A percentile compares a stretch with the other conserved stretches of the same genome.
These are phyloP conservation scores for Anthostomella pinea DNA, from an alignment of 2,329 filamentous ascomycete species.

Conservation along the genomic window DNA sequence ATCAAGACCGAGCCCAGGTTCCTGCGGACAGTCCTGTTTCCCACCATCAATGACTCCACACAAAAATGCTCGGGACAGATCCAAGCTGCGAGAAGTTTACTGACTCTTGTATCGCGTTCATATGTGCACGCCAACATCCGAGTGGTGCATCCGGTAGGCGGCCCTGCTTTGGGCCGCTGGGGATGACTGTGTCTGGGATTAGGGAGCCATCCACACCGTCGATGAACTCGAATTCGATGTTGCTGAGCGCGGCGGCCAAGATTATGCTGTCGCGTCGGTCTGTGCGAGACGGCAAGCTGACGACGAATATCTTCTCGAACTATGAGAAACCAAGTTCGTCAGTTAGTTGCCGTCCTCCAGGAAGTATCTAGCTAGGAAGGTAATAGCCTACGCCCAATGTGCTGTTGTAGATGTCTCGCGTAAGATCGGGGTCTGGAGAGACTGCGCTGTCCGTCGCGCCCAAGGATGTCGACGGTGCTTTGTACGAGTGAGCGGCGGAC, in stretches of 20 bases:
- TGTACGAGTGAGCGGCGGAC: too few relatives aligned
- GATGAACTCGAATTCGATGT: constrained; percentile 34
- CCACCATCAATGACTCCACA: neutral
- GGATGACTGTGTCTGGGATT: constrained; percentile 23
- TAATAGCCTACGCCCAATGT: constrained; percentile 6
- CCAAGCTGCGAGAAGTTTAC: too few relatives aligned
- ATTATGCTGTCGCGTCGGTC: constrained; percentile 37
- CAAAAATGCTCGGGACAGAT: neutral
- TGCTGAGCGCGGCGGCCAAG: constrained; percentile 34
- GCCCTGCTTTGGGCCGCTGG: constrained; percentile 9
- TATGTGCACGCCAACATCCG: constrained; percentile 30
- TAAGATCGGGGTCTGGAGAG: neutral
- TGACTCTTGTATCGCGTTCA: constrained; percentile 23
- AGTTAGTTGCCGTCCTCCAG: too few relatives aligned
- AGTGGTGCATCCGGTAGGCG: constrained; percentile 13
- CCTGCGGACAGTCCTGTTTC: constrained; percentile 40
- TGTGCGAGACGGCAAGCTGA: constrained; percentile 36
- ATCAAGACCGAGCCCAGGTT: constrained; percentile 41
- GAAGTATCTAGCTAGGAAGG: neutral
- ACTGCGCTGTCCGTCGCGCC: neutral
- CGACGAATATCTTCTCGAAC: constrained; percentile 39
- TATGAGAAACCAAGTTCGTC: too few relatives aligned
- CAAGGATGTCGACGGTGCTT: too few relatives aligned
- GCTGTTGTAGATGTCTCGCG: constrained; percentile 5
- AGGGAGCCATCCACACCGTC: constrained; percentile 31